Conservation (phyloP, 495 filamentous ascomycete species). For the Penicillium lividum region DNA sequence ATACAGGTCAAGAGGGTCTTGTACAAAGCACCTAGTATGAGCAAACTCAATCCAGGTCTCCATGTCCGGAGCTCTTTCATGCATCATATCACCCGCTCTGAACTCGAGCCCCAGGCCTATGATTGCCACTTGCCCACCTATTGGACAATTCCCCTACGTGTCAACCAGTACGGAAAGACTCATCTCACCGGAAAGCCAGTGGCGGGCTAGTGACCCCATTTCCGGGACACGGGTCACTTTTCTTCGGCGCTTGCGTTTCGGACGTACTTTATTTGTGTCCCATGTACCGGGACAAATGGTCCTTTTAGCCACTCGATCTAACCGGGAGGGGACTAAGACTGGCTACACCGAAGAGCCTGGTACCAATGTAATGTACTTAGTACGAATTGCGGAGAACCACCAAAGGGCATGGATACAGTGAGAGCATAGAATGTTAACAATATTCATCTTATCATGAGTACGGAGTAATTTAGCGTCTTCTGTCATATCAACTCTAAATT, state of each 20-base stretch:
- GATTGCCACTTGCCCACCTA: conserved; percentile 1
- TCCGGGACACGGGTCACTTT: background rate
- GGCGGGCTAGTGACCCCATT: background rate
- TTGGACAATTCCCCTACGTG: background rate
- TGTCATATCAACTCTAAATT: conserved; percentile 36
- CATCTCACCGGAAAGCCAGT: background rate
- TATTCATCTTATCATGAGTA: conserved; percentile 8
- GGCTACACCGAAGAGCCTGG: background rate
- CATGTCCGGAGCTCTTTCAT: background rate
- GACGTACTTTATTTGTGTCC: background rate
- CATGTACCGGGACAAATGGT: background rate
- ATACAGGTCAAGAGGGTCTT: background rate
- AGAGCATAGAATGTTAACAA: background rate
- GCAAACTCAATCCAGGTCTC: too few species aligned
- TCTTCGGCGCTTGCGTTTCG: background rate
- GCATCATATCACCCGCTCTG: background rate
- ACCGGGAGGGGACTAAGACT: background rate
- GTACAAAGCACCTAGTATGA: too few species aligned
- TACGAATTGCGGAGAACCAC: background rate
- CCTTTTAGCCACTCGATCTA: background rate
- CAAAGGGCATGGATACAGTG: background rate
- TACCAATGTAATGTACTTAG: background rate
- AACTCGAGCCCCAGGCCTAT: background rate
- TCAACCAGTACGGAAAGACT: background rate
- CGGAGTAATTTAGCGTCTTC: conserved; percentile 25